phyloP scores from a whole-genome alignment of 768 basidiomycete genomes.

The Crassisporium funariophilum region DNA sequence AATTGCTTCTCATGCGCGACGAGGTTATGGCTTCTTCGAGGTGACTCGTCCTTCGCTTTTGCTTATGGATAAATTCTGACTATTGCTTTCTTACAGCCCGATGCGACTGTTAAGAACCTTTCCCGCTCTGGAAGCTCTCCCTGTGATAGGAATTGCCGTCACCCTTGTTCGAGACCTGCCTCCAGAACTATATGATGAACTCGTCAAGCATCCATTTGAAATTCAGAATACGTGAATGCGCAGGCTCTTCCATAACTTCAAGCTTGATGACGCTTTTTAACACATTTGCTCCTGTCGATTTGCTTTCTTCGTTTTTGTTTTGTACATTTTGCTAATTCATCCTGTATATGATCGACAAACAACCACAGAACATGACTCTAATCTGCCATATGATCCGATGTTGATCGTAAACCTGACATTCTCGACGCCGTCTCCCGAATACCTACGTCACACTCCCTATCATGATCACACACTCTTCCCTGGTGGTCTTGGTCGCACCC shows the following conservation, averaged over 20 bases:
- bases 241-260: too few relatives aligned
- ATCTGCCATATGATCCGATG: slow-evolving; percentile 20
- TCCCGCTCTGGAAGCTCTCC: slow-evolving; percentile 84
- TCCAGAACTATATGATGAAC: slow-evolving; percentile 81
- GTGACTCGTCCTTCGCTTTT: slow-evolving; percentile 43
- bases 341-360: background rate
- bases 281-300: too few relatives aligned
- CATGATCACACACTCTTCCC: too few relatives aligned
- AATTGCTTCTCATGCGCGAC: slow-evolving; percentile 85
- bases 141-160: slow-evolving; percentile 91
- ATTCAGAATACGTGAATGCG: slow-evolving; percentile 26
- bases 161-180: slow-evolving; percentile 93
- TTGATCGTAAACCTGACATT: slow-evolving; percentile 30
- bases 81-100: slow-evolving; percentile 53
- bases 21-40: slow-evolving; percentile 87
- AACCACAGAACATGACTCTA: too few relatives aligned
- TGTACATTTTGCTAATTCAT: background rate
- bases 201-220: slow-evolving; percentile 87
- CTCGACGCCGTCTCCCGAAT: slow-evolving; percentile 15
- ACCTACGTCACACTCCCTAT: too few relatives aligned
- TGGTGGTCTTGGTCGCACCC: slow-evolving; percentile 35
- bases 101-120: slow-evolving; percentile 95
- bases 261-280: too few relatives aligned
- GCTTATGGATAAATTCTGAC: slow-evolving; percentile 1
- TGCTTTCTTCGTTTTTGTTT: slow-evolving; percentile 18